Conservation (phyloP, 495 filamentous ascomycete species). For the Daldinia bambusicola region DNA sequence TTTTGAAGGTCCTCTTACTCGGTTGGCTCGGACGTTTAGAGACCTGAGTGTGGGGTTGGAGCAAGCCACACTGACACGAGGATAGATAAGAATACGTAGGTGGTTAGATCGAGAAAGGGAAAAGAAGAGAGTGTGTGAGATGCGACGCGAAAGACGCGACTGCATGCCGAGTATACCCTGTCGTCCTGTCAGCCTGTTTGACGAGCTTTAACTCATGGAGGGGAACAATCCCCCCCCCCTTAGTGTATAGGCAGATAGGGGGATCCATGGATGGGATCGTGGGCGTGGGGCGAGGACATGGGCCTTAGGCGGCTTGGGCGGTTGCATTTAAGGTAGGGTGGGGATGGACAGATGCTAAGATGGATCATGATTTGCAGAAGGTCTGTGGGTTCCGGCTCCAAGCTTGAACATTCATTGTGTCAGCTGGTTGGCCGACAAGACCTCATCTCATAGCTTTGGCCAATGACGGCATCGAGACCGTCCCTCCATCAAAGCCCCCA, state of each 20-base stretch:
- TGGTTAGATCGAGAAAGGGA: not conserved
- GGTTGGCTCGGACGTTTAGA: conserved; percentile 38
- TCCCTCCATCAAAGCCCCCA: conserved; percentile 28
- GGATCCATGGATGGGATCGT: conserved; percentile 40
- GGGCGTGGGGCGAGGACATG: conserved; percentile 27
- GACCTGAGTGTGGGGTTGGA: conserved; percentile 34
- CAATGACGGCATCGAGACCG: conserved; percentile 34
- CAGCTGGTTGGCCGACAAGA: conserved; percentile 51
- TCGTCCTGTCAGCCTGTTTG: conserved; percentile 31
- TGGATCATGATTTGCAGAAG: conserved; percentile 47
- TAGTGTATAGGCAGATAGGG: conserved; percentile 15
- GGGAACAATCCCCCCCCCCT: conserved; percentile 3
- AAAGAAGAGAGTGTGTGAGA: conserved; percentile 1
- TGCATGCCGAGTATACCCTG: conserved; percentile 34
- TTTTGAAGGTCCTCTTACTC: conserved; percentile 18
- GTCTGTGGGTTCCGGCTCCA: conserved; percentile 47
- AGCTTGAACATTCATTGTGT: conserved; percentile 43
- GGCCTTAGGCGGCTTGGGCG: conserved; percentile 42
- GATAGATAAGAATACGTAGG: conserved; percentile 38
- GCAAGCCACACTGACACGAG: conserved; percentile 48
- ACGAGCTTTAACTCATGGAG: conserved; percentile 13
- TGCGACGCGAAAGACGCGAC: conserved; percentile 45
- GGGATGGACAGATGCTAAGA: conserved; percentile 40
- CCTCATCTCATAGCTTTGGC: conserved; percentile 44
- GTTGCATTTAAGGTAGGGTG: conserved; percentile 47